These are phyloP conservation scores for Desmodesmus armatus DNA, from an alignment of 139 green algal species.

Conservation along the genomic window DNA sequence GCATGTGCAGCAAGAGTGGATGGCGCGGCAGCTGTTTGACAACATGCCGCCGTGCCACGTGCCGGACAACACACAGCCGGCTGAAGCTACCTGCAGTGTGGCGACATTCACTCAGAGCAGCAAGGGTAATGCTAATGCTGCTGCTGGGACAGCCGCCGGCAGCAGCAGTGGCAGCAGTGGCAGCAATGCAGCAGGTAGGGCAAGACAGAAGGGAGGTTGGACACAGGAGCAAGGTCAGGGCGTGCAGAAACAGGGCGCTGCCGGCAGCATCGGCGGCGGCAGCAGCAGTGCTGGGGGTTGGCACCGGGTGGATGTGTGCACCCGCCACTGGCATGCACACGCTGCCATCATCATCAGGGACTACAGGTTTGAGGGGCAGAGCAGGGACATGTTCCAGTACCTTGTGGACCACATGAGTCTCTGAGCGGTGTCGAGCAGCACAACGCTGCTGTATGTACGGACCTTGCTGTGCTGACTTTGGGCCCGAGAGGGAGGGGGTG, in stretches of 20 bases:
- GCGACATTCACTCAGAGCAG: neutral
- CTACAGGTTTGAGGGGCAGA: conserved; percentile 10
- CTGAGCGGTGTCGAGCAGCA: conserved; percentile 17
- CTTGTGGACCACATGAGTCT: neutral
- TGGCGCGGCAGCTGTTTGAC: conserved; percentile 34
- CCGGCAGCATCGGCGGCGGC: neutral
- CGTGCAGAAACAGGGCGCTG: neutral
- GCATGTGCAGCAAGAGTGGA: conserved; percentile 40
- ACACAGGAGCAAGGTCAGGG: too few relatives aligned
- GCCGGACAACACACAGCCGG: neutral
- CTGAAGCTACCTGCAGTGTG: neutral
- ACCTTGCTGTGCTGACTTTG: too few relatives aligned
- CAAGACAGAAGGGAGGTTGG: neutral
- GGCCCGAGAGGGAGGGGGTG: too few relatives aligned
- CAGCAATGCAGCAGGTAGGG: neutral
- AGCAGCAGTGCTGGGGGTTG: neutral
- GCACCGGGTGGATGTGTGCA: conserved; percentile 43
- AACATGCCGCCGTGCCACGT: conserved; percentile 1
- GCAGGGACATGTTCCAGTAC: conserved; percentile 40
- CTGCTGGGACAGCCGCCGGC: neutral
- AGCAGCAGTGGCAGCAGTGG: neutral
- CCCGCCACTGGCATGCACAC: conserved; percentile 27
- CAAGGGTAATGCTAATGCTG: neutral
- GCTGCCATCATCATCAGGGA: conserved; percentile 35
- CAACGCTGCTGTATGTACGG: too few relatives aligned